Conservation (phyloP, 768 basidiomycete genomes). For the Russula brevipes region DNA sequence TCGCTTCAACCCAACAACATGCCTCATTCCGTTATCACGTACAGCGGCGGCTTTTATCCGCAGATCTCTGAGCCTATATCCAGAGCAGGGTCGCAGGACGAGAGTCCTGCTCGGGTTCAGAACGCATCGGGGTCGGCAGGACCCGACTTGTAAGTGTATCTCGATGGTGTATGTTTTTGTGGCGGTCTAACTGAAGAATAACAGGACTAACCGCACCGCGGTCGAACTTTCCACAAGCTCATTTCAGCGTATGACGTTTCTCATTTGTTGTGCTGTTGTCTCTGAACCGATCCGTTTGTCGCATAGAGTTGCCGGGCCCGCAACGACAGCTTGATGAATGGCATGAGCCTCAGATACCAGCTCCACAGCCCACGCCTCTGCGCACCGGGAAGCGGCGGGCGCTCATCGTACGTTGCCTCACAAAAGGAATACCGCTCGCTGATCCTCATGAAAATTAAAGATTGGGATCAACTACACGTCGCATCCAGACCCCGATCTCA, state of each 20-base stretch:
- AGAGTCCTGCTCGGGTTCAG: background rate
- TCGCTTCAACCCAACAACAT: too few relatives aligned
- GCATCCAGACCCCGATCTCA: background rate
- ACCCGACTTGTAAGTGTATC: background rate
- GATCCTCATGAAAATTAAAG: background rate
- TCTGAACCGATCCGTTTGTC: too few relatives aligned
- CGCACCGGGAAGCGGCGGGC: background rate
- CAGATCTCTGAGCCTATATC: too few relatives aligned
- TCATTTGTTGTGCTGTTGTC: too few relatives aligned
- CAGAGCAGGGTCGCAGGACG: too few relatives aligned
- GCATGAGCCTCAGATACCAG: background rate
- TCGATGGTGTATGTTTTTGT: background rate
- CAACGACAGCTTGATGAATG: too few relatives aligned
- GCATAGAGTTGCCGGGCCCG: too few relatives aligned
- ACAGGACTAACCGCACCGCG: background rate
- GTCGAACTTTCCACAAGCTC: too few relatives aligned
- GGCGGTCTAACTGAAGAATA: background rate
- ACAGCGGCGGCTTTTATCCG: too few relatives aligned
- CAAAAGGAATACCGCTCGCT: background rate
- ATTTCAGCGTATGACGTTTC: too few relatives aligned
- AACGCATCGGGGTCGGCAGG: background rate
- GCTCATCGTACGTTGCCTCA: background rate
- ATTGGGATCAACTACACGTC: background rate
- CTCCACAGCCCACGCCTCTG: background rate
- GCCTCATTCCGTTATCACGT: too few relatives aligned